Percentiles rank a stretch among this genome's conserved stretches.
phyloP scores from a whole-genome alignment of 352 stramenopile species.

The Pythium rishiriense region DNA sequence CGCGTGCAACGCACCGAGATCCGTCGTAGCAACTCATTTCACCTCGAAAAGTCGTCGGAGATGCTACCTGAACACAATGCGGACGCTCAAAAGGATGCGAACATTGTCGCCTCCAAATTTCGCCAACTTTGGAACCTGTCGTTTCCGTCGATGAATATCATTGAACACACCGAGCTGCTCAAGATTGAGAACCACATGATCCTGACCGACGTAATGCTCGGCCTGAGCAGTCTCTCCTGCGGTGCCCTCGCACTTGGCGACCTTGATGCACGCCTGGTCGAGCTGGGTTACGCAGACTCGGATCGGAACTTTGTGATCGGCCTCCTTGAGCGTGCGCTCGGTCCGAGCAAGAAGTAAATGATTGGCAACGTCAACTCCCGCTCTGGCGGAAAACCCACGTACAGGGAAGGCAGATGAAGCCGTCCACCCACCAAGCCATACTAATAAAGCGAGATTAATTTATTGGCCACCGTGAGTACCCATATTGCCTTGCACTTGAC shows the following conservation, averaged over 20 bases:
- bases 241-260: slow-evolving; percentile 55
- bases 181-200: slow-evolving; percentile 65
- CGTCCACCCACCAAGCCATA: slow-evolving; percentile 3
- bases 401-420: slow-evolving; percentile 22
- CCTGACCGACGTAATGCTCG: slow-evolving; percentile 79
- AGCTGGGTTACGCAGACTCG: slow-evolving; percentile 59
- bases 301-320: slow-evolving; percentile 59
- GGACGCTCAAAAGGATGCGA: neutral
- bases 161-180: slow-evolving; percentile 60
- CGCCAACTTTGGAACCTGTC: slow-evolving; percentile 72
- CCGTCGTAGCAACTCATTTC: slow-evolving; percentile 50
- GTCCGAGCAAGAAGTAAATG: slow-evolving; percentile 10
- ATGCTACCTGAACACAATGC: slow-evolving; percentile 23
- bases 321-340: slow-evolving; percentile 42
- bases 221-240: slow-evolving; percentile 72
- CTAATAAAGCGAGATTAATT: slow-evolving; percentile 34
- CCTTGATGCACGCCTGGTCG: slow-evolving; percentile 55
- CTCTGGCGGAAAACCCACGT: slow-evolving; percentile 3
- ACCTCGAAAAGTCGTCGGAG: slow-evolving; percentile 37
- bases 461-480: slow-evolving; percentile 24
- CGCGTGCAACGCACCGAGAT: slow-evolving; percentile 27
- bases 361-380: no score
- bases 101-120: slow-evolving; percentile 47
- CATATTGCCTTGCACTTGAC: neutral
- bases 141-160: slow-evolving; percentile 71